A percentile compares a stretch with the other conserved stretches of the same genome.
Conservation (phyloP, 805 yeast species). For the Trichomonascus vanleenenianus region DNA sequence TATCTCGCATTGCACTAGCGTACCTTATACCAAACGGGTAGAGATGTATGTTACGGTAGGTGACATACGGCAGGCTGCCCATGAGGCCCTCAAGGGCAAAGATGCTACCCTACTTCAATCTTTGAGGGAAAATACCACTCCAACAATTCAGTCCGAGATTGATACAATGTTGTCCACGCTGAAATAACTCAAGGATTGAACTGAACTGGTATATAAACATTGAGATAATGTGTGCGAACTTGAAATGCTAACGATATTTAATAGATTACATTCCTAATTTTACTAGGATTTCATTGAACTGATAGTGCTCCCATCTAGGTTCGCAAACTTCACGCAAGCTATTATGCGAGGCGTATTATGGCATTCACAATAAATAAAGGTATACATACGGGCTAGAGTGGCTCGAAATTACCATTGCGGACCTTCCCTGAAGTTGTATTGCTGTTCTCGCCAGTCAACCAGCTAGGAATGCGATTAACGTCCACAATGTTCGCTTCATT, state of each 20-base stretch:
- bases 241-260: background rate
- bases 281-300: background rate
- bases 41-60: slow-evolving; percentile 46
- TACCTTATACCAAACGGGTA: slow-evolving; percentile 40
- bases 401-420: slow-evolving; percentile 27
- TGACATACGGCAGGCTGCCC: slow-evolving; percentile 31
- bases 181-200: background rate
- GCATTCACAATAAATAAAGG: slow-evolving; percentile 1
- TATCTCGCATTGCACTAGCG: slow-evolving; percentile 42
- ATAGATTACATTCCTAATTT: too few species aligned
- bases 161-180: slow-evolving; percentile 1
- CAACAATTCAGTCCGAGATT: slow-evolving; percentile 11
- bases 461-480: slow-evolving; percentile 55
- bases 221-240: too few species aligned
- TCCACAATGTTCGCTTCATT: slow-evolving; percentile 35
- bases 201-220: background rate
- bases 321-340: too few species aligned
- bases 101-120: slow-evolving; percentile 17
- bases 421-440: slow-evolving; percentile 38
- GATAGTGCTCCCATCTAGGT: too few species aligned
- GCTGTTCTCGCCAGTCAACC: slow-evolving; percentile 76
- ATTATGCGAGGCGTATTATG: too few species aligned
- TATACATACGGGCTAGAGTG: background rate
- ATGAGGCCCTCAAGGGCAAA: slow-evolving; percentile 25
- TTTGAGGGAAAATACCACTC: slow-evolving; percentile 16